Evolutionary conservation across 164 flowering plant genomes (phyloP), one percentile per base, ranked within the genome.

Genomic region (Brasenia schreberi): DNA sequence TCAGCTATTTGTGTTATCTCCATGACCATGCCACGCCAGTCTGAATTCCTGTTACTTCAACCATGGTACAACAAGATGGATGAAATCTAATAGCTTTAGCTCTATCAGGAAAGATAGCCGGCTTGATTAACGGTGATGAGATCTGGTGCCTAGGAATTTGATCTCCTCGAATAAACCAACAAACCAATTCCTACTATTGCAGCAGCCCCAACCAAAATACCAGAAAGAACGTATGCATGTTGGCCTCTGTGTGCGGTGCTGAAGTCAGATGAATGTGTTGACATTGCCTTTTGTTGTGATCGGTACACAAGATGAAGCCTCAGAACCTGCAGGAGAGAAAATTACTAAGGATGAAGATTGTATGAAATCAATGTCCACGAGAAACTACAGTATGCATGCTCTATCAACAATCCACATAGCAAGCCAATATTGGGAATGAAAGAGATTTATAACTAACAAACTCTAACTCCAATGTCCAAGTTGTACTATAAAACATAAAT

Each of bases 81-180:
- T 33, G 1, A 33, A 33, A 33, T 33, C 39, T 33, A 33, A 33
- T 33, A 33, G 39, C 39, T 33, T 33, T 33, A 33, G 39, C 39
- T 33, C 39, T 49, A 49, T 14, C 56, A 49, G 56, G 16, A 49
- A 49, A 49, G 10, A 49, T 14, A 49, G 16, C 10, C 16, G 14
- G 56, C 56, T 49, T 49, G 56, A 49, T 49, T 49, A 16, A 5
- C 12, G 4, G 10, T 9, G 10, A 5, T 3, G 56, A 61, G 4
- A 18, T 18, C 18, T 61, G 33, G 63, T 18, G 12, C 18, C 80
- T 71, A 79, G 42, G 59, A 44, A 14, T 82, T 76, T 14, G 84
- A 43, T 63, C 97, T 96, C 76, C 81, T 90, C 69, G 86, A 73
- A 80, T 90, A 90, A n/a, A 79, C 81, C 77, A 93, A 18, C 18